Evolutionary conservation across 2,329 filamentous ascomycete genomes (phyloP).

Genomic region (Colletotrichum sp.): DNA sequence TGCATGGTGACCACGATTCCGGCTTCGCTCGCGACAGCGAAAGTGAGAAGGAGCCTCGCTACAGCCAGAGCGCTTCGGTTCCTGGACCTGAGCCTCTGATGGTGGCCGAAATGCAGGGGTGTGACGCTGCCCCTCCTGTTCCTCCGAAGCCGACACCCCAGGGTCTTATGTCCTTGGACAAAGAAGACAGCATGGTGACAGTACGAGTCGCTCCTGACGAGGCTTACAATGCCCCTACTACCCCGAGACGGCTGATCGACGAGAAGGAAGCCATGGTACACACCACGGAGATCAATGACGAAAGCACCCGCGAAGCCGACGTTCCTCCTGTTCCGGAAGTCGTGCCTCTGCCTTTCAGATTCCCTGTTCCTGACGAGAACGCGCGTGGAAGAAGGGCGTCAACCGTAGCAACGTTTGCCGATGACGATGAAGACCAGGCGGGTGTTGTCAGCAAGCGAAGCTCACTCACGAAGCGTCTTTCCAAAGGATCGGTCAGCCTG

Average conservation of each 20-base stretch:
- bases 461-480: slow-evolving; percentile 54
- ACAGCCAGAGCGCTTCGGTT: slow-evolving; percentile 24
- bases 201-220: slow-evolving; percentile 60
- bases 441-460: slow-evolving; percentile 31
- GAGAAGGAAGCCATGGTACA: not conserved
- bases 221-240: slow-evolving; percentile 30
- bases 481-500: slow-evolving; percentile 47
- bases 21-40: slow-evolving; percentile 51
- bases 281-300: not conserved
- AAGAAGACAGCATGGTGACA: slow-evolving; percentile 52
- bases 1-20: slow-evolving; percentile 69
- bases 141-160: slow-evolving; percentile 34
- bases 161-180: slow-evolving; percentile 46
- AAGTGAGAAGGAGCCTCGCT: slow-evolving; percentile 46
- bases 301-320: slow-evolving; percentile 17
- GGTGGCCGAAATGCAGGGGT: slow-evolving; percentile 50
- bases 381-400: slow-evolving; percentile 54
- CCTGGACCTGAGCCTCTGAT: slow-evolving; percentile 29
- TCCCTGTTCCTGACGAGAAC: slow-evolving; percentile 53
- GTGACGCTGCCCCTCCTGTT: slow-evolving; percentile 27
- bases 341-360: slow-evolving; percentile 69
- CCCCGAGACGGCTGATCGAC: not conserved
- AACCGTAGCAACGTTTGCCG: slow-evolving; percentile 74
- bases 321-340: slow-evolving; percentile 55
- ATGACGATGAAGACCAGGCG: slow-evolving; percentile 54